Evolutionary conservation across 441 rosid species (phyloP), one percentile per base, ranked within the genome.

Genomic region (Corymbia citriodora): DNA sequence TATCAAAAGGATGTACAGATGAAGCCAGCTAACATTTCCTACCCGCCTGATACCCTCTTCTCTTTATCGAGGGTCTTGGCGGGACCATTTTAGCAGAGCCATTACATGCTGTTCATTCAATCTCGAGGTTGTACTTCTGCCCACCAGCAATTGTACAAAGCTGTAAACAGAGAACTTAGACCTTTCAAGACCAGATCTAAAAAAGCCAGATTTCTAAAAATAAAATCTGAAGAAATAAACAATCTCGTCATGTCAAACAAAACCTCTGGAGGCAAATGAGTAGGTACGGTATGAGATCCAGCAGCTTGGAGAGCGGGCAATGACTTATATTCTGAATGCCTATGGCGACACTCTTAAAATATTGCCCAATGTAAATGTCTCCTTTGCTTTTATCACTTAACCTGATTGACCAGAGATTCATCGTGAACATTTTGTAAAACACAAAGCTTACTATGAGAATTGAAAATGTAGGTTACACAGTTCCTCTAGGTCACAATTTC

Each of bases 231-330:
- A 90, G 15, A 63, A 88, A 79, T 6, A 4, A 36, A 53, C 49
- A 13, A 48, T 33, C 10, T 81, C n/a, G 29, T 33, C 12, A 19
- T 88, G 52, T 63, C 14, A 59, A 36, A 14, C 40, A 65, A 59
- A 89, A 97, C 99, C 95, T 97, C 99, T 98, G 97, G 97, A 0
- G 99, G 99, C 81, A 94, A 36, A 90, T 45, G 94, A 52, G 54
- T 52, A 52, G 16, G 54, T 13, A 14, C 12, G 7, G 96, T 33
- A 53, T 94, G 50, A 7, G 50, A 49, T 49, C 50, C 97, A 68
- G 57, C 97, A 54, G 95, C 90, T 92, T 93, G 95, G 72, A 97
- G 93, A 4, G 98, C 96, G 90, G 98, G 98, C 93, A 95, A 88
- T 45, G 83, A 53, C 1, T 94, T 87, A 89, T 54, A 87, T 87